Conservation (phyloP, 441 rosid species). For the Euphorbia schlechtendalii region DNA sequence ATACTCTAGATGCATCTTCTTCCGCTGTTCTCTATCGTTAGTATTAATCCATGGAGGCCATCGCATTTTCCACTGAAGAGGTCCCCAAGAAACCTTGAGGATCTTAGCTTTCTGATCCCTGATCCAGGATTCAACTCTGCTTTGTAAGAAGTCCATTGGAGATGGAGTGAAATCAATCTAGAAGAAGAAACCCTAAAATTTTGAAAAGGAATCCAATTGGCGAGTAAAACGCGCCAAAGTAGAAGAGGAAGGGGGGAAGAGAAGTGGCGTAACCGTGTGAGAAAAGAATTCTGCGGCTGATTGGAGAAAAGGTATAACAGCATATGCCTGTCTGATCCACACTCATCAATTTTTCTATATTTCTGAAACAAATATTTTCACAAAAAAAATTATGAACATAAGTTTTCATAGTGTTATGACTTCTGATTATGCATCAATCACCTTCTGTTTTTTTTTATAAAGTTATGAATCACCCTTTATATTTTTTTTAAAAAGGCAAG, state of each 20-base stretch:
- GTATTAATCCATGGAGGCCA: constrained; percentile 73
- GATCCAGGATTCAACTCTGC: constrained; percentile 83
- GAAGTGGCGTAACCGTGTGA: not conserved
- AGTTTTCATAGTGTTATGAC: too few species aligned
- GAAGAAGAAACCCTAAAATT: constrained; percentile 10
- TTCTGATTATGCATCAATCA: too few species aligned
- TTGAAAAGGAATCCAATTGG: not conserved
- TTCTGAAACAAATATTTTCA: too few species aligned
- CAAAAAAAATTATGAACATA: too few species aligned
- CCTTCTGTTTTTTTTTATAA: too few species aligned
- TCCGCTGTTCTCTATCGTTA: constrained; percentile 45
- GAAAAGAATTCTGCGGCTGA: constrained; percentile 6
- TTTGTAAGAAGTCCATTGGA: constrained; percentile 67
- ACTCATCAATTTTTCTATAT: not conserved
- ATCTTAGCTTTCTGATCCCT: constrained; percentile 75
- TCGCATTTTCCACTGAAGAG: constrained; percentile 62
- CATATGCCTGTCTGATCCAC: not conserved
- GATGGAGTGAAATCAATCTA: not conserved
- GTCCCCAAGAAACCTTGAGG: constrained; percentile 70
- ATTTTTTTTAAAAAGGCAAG: too few species aligned
- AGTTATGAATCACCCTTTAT: too few species aligned
- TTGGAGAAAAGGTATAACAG: constrained; percentile 9
- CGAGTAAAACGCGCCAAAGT: constrained; percentile 9
- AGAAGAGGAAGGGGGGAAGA: not conserved
- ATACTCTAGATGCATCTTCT: constrained; percentile 64